phyloP scores from a whole-genome alignment of 2,329 filamentous ascomycete species.

The Coleophoma eucalyptorum region DNA sequence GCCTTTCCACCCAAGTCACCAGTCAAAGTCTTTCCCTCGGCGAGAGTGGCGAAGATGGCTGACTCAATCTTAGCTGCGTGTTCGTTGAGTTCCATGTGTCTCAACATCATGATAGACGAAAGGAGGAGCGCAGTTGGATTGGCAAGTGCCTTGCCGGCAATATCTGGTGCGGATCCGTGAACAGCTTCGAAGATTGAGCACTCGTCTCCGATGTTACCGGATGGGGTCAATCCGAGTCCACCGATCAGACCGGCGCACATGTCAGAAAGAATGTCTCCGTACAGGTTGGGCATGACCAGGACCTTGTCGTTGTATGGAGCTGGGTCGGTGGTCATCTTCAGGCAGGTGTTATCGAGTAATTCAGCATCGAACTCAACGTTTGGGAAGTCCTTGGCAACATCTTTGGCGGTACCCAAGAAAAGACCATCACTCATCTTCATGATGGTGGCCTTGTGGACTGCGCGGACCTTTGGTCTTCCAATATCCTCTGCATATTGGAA shows the following conservation, averaged over 20 bases:
- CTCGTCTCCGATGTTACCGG: constrained; percentile 97
- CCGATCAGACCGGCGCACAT: constrained; percentile 99
- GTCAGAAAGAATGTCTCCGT: constrained; percentile 98
- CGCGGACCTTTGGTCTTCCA: constrained; percentile 93
- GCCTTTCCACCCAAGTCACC: constrained; percentile 95
- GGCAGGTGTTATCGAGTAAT: constrained; percentile 97
- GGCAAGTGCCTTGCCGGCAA: constrained; percentile 90
- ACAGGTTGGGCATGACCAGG: constrained; percentile 96
- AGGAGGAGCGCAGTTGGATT: constrained; percentile 97
- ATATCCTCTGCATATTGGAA: constrained; percentile 97
- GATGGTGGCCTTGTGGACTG: constrained; percentile 99
- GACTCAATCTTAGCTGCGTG: constrained; percentile 87
- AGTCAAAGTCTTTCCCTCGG: constrained; percentile 94
- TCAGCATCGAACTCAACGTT: constrained; percentile 95
- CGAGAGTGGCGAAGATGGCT: constrained; percentile 91
- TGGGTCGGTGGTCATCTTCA: constrained; percentile 98
- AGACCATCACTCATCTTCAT: constrained; percentile 99
- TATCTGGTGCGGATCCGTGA: constrained; percentile 95
- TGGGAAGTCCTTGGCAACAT: constrained; percentile 93
- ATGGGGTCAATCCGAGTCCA: constrained; percentile 93
- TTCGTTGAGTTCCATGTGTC: constrained; percentile 89
- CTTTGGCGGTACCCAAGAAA: constrained; percentile 82
- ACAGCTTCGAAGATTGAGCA: constrained; percentile 99
- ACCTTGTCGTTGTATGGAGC: constrained; percentile 99
- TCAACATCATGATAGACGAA: constrained; percentile 98